Evolutionary conservation across 2,329 filamentous ascomycete species (phyloP).

Genomic region (Xylariaceae sp.): DNA sequence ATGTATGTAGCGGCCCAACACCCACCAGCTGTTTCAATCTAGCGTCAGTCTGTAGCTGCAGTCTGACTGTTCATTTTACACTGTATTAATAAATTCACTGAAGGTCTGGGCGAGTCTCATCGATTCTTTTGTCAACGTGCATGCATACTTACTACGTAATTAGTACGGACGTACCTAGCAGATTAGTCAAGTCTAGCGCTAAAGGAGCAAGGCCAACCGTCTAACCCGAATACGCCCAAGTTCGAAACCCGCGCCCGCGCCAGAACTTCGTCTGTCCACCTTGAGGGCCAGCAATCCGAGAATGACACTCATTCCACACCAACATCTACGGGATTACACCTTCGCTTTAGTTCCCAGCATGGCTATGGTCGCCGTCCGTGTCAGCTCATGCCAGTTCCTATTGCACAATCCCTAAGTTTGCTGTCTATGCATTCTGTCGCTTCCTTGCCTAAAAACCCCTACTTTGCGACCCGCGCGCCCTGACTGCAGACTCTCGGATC

Average conservation of each 20-base stretch:
- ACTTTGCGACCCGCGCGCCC: not conserved
- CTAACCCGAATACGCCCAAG: constrained; percentile 6
- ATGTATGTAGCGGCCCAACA: too few relatives aligned
- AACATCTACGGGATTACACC: not conserved
- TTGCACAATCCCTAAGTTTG: constrained; percentile 7
- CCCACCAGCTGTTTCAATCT: too few relatives aligned
- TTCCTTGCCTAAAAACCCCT: not conserved
- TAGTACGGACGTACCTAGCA: too few relatives aligned
- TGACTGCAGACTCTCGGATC: constrained; percentile 6
- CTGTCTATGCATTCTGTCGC: constrained; percentile 6
- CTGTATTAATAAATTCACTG: too few relatives aligned
- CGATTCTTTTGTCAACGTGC: too few relatives aligned
- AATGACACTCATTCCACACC: not conserved
- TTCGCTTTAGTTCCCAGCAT: constrained; percentile 3
- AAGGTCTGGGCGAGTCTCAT: too few relatives aligned
- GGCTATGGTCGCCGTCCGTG: constrained; percentile 1
- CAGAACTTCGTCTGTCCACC: constrained; percentile 3
- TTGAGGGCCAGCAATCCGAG: constrained; percentile 13
- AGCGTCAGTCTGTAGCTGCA: too few relatives aligned
- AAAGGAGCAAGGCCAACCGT: too few relatives aligned
- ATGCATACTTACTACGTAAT: too few relatives aligned
- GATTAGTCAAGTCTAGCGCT: too few relatives aligned
- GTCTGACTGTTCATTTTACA: too few relatives aligned
- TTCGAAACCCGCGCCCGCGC: not conserved
- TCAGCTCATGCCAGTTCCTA: not conserved